These are phyloP conservation scores for Talaromyces rugulosus DNA, from an alignment of 2,329 filamentous ascomycete genomes.

Conservation along the genomic window DNA sequence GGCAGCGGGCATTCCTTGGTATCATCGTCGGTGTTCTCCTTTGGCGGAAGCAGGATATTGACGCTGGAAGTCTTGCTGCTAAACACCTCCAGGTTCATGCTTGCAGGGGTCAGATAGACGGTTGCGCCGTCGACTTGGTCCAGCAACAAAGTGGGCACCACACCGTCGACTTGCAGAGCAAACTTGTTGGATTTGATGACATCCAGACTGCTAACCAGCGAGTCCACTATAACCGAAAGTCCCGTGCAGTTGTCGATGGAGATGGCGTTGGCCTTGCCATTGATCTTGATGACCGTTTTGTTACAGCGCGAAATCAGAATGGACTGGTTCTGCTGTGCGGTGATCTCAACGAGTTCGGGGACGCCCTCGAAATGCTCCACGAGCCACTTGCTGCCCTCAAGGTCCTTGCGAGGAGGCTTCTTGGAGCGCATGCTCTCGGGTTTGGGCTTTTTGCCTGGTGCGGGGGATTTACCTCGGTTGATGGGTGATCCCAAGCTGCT, in stretches of 20 bases:
- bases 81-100: slow-evolving; percentile 74
- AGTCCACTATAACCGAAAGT: slow-evolving; percentile 81
- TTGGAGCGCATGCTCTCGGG: slow-evolving; percentile 79
- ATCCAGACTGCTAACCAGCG: slow-evolving; percentile 84
- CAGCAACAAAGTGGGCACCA: slow-evolving; percentile 79
- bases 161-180: slow-evolving; percentile 84
- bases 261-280: slow-evolving; percentile 94
- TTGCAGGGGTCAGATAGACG: slow-evolving; percentile 80
- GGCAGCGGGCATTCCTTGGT: slow-evolving; percentile 84
- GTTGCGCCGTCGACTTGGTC: slow-evolving; percentile 91
- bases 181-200: slow-evolving; percentile 95
- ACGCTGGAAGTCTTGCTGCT: slow-evolving; percentile 82
- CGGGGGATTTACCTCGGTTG: slow-evolving; percentile 71
- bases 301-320: slow-evolving; percentile 89
- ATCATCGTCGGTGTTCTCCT: slow-evolving; percentile 65
- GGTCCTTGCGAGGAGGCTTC: slow-evolving; percentile 73
- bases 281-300: slow-evolving; percentile 83
- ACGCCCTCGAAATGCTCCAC: slow-evolving; percentile 89
- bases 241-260: slow-evolving; percentile 86
- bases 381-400: slow-evolving; percentile 90
- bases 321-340: slow-evolving; percentile 78
- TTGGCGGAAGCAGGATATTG: slow-evolving; percentile 77
- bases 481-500: slow-evolving; percentile 48
- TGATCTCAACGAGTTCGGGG: slow-evolving; percentile 70
- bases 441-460: slow-evolving; percentile 82